Base-by-base conservation (phyloP, 108 stramenopile genomes). In the Bacterosira constricta region DNA sequence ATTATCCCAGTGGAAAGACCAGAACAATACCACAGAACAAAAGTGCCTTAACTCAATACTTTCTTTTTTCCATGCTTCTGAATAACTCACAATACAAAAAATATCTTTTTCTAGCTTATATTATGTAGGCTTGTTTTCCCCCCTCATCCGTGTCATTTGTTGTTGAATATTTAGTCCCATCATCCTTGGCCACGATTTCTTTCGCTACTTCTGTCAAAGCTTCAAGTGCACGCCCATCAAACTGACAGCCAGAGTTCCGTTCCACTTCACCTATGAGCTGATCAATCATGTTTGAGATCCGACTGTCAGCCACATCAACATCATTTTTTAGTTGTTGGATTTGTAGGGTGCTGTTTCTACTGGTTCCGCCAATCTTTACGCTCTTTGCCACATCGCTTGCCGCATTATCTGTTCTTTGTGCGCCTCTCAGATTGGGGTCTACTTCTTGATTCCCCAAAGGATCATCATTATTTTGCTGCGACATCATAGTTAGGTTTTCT, bases 1-100 rank as follows among this genome's bases (percentile, higher is more conserved):
- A 65, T 79, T 8, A 71, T 31, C 7, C 63, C 77, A 34, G 64
- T 79, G 25, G 77, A 70, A 13, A 69, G 77, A 32, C 69, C 68
- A 0, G 53, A 26, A 20, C 41, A 77, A 39, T 77, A 77, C 52
- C 77, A 78, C 36, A 36, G 41, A 6, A 44, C 10, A 12, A 31
- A 32, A 32, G 4, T 49, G 36, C 9, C 30, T 36, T 49, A 51
- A 64, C 42, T 35, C 11, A 63, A 63, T 27, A 25, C 2, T 52
- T 11, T 27, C 27, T 52, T 7, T 30, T 15, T 13, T 44, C 2
- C 2, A 52, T 10, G 6, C 2, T 30, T 27, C 27, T 13, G 11
- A 52, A 2, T 52, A n/a, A n/a, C n/a, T n/a, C n/a, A n/a, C n/a
- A n/a, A n/a, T n/a, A n/a, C n/a, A n/a, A n/a, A n/a, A n/a, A n/a